These are phyloP conservation scores for Leccinellum luteum DNA, from an alignment of 768 basidiomycete species.

Conservation along the genomic window DNA sequence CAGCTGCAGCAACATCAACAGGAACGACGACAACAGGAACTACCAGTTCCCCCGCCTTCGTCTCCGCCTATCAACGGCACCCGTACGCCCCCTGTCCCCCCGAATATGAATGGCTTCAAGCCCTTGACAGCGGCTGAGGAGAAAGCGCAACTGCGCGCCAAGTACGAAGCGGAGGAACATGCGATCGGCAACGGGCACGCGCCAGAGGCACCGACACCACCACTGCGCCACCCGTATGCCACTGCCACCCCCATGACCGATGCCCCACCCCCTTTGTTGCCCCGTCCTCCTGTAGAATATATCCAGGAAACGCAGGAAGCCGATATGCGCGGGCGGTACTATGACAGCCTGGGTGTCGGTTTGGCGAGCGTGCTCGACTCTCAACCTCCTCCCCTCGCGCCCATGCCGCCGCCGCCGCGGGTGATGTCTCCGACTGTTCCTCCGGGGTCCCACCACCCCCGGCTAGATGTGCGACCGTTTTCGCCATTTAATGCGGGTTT, in stretches of 20 bases:
- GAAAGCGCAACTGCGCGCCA: slow-evolving; percentile 66
- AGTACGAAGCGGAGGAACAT: slow-evolving; percentile 57
- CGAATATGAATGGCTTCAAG: slow-evolving; percentile 22
- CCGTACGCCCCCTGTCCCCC: slow-evolving; percentile 32
- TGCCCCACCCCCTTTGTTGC: slow-evolving; percentile 58
- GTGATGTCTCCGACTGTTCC: slow-evolving; percentile 9
- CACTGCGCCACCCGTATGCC: slow-evolving; percentile 17
- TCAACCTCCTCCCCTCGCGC: slow-evolving; percentile 11
- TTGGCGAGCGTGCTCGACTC: slow-evolving; percentile 35
- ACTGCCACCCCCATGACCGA: background rate
- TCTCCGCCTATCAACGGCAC: slow-evolving; percentile 26
- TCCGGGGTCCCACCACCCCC: slow-evolving; percentile 1
- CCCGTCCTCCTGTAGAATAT: slow-evolving; percentile 75
- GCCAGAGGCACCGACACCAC: slow-evolving; percentile 31
- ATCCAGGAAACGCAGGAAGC: slow-evolving; percentile 80
- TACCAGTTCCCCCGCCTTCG: slow-evolving; percentile 16
- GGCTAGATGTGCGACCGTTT: slow-evolving; percentile 43
- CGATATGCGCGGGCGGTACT: slow-evolving; percentile 53
- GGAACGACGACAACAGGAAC: slow-evolving; percentile 4
- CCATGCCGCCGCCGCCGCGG: slow-evolving; percentile 11
- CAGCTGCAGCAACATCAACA: slow-evolving; percentile 19
- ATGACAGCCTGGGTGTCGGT: slow-evolving; percentile 23
- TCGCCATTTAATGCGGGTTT: slow-evolving; percentile 44
- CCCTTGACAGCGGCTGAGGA: slow-evolving; percentile 73
- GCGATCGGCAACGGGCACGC: slow-evolving; percentile 24